Percentiles rank a stretch among this genome's conserved stretches.
These are phyloP conservation scores for Clarkia xantiana DNA, from an alignment of 345 rosid genomes.

Conservation along the genomic window DNA sequence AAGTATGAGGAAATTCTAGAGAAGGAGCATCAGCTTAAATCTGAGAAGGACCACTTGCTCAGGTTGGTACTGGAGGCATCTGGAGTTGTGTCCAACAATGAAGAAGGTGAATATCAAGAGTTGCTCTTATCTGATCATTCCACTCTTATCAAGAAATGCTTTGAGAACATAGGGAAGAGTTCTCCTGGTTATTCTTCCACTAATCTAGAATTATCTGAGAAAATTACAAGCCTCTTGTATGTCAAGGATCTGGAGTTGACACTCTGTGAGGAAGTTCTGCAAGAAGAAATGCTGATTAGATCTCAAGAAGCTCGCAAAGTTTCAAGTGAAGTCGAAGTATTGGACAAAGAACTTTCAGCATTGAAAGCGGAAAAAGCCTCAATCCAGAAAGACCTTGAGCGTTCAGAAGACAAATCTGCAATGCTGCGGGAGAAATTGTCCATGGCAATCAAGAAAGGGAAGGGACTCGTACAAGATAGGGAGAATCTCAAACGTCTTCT, in stretches of 20 bases:
- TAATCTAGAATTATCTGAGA: constrained; percentile 33
- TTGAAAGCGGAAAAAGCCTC: constrained; percentile 45
- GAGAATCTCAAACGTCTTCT: constrained; percentile 48
- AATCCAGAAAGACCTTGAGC: constrained; percentile 53
- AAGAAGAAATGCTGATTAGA: constrained; percentile 39
- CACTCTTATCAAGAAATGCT: constrained; percentile 35
- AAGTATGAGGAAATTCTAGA: constrained; percentile 30
- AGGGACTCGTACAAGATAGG: constrained; percentile 78
- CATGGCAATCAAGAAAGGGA: constrained; percentile 87
- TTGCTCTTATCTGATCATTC: constrained; percentile 21
- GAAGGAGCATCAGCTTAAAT: constrained; percentile 23
- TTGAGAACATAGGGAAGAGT: constrained; percentile 38
- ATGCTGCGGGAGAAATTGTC: constrained; percentile 69
- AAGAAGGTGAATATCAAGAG: constrained; percentile 13
- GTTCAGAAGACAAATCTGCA: constrained; percentile 69
- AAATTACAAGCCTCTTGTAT: constrained; percentile 54
- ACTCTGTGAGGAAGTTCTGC: constrained; percentile 44
- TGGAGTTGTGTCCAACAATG: constrained; percentile 28
- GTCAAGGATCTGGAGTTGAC: constrained; percentile 42
- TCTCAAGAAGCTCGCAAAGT: constrained; percentile 28
- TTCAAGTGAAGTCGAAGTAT: constrained; percentile 25
- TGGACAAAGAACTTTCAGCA: constrained; percentile 31
- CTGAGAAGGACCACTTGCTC: constrained; percentile 46
- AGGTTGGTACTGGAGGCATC: constrained; percentile 41
- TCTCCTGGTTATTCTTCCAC: constrained; percentile 20